Evolutionary conservation across 257 asterid species (phyloP), one percentile per base, ranked within the genome.

Genomic region (Penstemon barbatus): DNA sequence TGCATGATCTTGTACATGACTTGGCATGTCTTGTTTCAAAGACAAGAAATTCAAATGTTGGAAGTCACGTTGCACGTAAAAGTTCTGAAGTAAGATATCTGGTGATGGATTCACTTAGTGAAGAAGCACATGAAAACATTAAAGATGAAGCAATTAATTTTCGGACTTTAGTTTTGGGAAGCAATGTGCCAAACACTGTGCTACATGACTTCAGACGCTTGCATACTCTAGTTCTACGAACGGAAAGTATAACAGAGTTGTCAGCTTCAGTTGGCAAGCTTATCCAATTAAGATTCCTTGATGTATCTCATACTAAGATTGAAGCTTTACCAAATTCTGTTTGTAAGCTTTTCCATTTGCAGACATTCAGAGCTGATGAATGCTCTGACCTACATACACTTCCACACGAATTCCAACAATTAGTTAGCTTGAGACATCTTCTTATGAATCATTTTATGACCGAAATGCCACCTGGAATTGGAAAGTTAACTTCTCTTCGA

Each of bases 281-380:
- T 18, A 77, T 52, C 44, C 82, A 66, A 56, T 71, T 80, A 42
- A 41, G 82, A 56, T 62, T 33, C 62, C 73, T 80, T 43, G 76
- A 71, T 9, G 12, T 67, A 11, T 57, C 79, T 0, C 5, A 4
- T 11, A 61, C 55, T n/a, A 1, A 4, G 3, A 70, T 77, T 38
- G 7, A 3, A 13, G 8, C 48, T 62, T 56, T 80, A 3, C 76
- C 80, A 0, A 41, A 65, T 33, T 65, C 84, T 10, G 4, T 69
- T 25, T 53, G 73, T 53, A 48, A 73, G 69, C 77, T 76, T 49
- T 61, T 39, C 60, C 74, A 74, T 53, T 75, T 78, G 57, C 79
- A 73, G 33, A 66, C 79, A 0, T 52, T 74, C 4, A 74, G 43
- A n/a, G 5, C 57, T 3, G 0, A 5, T 3, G 3, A 2, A 0